phyloP scores from a whole-genome alignment of 768 basidiomycete genomes.

The Cyathus striatus region DNA sequence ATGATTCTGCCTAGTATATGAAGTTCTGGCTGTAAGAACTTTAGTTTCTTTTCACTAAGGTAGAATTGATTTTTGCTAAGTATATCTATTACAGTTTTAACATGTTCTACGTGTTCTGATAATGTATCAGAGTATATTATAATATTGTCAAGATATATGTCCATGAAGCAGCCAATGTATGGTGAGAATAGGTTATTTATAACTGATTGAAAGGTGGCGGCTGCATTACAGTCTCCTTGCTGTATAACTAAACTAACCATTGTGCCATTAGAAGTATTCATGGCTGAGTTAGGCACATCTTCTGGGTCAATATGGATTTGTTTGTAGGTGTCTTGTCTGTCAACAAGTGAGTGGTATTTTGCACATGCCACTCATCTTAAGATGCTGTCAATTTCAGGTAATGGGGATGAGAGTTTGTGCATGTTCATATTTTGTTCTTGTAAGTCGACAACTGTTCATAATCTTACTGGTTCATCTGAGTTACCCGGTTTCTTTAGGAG shows the following conservation, averaged over 20 bases:
- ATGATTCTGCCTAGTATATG: slow-evolving; percentile 28
- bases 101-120: slow-evolving; percentile 23
- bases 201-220: slow-evolving; percentile 28
- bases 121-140: background rate
- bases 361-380: slow-evolving; percentile 20
- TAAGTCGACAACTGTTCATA: slow-evolving; percentile 28
- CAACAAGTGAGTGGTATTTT: slow-evolving; percentile 25
- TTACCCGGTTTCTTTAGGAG: slow-evolving; percentile 22
- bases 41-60: slow-evolving; percentile 8
- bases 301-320: slow-evolving; percentile 26
- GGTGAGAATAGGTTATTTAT: slow-evolving; percentile 16
- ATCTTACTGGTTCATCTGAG: slow-evolving; percentile 6
- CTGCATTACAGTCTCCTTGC: slow-evolving; percentile 15
- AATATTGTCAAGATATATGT: slow-evolving; percentile 10
- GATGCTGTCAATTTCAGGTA: slow-evolving; percentile 37
- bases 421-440: slow-evolving; percentile 36
- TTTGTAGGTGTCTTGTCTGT: slow-evolving; percentile 36
- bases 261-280: slow-evolving; percentile 25
- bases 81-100: slow-evolving; percentile 15
- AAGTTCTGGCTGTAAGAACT: slow-evolving; percentile 11
- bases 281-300: slow-evolving; percentile 17
- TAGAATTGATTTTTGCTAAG: slow-evolving; percentile 19
- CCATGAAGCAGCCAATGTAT: slow-evolving; percentile 4
- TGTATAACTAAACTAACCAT: slow-evolving; percentile 32
- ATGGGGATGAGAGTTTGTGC: slow-evolving; percentile 23